Evolutionary conservation across 805 yeast species (phyloP).

Genomic region (Kluyveromyces dobzhanskii): DNA sequence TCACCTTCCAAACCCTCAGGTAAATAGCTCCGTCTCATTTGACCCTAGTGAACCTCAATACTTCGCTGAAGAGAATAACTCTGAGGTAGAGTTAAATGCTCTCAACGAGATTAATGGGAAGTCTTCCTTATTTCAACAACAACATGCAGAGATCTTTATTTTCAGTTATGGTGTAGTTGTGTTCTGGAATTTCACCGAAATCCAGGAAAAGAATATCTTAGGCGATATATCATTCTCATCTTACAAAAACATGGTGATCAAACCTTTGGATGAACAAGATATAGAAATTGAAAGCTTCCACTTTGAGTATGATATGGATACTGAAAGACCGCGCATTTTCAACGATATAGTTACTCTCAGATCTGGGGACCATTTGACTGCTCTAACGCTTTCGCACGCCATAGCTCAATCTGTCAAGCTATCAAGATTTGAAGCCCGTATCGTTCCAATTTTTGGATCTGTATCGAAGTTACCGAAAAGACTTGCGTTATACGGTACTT

Average conservation of each 20-base stretch:
- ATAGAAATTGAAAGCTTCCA: conserved; percentile 78
- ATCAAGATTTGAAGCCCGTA: conserved; percentile 83
- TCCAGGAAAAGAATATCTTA: conserved; percentile 84
- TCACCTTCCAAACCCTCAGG: conserved; percentile 20
- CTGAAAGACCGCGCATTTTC: conserved; percentile 66
- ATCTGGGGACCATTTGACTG: conserved; percentile 87
- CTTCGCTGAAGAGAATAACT: conserved; percentile 44
- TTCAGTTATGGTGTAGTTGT: conserved; percentile 94
- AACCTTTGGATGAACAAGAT: conserved; percentile 78
- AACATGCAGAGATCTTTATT: conserved; percentile 81
- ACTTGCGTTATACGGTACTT: conserved; percentile 79
- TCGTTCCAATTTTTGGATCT: conserved; percentile 73
- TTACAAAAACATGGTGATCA: conserved; percentile 45
- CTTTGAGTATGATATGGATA: conserved; percentile 43
- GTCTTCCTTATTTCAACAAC: conserved; percentile 11
- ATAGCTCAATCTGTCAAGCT: conserved; percentile 93
- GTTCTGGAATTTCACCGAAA: conserved; percentile 92
- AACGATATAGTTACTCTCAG: conserved; percentile 90
- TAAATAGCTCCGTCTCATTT: conserved; percentile 45
- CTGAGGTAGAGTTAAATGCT: conserved; percentile 13
- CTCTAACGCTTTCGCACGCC: conserved; percentile 89
- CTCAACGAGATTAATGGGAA: conserved; percentile 15
- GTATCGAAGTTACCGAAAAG: conserved; percentile 87
- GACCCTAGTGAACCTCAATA: conserved; percentile 92
- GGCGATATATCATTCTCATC: conserved; percentile 72